Percentiles rank a stretch among this genome's conserved stretches.
These are phyloP conservation scores for Juncus effusus DNA, from an alignment of 176 grass and related monocot genomes.

Conservation along the genomic window DNA sequence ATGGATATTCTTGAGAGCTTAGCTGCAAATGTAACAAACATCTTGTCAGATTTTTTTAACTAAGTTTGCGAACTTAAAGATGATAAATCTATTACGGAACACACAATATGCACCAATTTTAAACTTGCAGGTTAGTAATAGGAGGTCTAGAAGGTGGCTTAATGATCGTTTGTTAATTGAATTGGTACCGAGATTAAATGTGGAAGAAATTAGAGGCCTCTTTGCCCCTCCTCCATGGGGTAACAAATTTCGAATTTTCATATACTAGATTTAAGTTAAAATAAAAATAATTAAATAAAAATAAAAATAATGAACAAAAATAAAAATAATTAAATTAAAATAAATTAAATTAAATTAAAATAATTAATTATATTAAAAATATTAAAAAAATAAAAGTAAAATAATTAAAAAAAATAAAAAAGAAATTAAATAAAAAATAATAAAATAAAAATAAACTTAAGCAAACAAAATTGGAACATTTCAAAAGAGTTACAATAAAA, in stretches of 20 bases:
- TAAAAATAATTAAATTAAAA: no score
- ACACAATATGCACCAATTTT: conserved; percentile 4
- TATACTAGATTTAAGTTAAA: not conserved
- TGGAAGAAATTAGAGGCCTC: conserved; percentile 90
- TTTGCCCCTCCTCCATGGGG: conserved; percentile 95
- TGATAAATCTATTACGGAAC: not conserved
- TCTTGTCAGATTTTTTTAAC: not conserved
- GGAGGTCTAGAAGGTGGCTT: conserved; percentile 74
- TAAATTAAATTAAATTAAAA: no score
- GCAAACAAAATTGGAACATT: not conserved
- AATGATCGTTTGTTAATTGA: conserved; percentile 89
- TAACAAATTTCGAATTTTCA: conserved; percentile 22
- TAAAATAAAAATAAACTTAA: no score
- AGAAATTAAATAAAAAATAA: no score
- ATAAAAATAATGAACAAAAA: no score
- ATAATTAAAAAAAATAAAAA: no score
- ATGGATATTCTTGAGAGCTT: conserved; percentile 74
- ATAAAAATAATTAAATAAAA: no score
- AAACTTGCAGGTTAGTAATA: conserved; percentile 69
- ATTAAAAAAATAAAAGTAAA: no score
- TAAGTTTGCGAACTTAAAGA: not conserved
- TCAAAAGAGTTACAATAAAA: not conserved
- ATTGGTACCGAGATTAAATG: conserved; percentile 73
- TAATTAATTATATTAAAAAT: no score
- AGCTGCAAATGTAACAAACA: conserved; percentile 45